phyloP scores from a whole-genome alignment of 2,329 filamentous ascomycete genomes.

The Neocatenulostroma microsporum region DNA sequence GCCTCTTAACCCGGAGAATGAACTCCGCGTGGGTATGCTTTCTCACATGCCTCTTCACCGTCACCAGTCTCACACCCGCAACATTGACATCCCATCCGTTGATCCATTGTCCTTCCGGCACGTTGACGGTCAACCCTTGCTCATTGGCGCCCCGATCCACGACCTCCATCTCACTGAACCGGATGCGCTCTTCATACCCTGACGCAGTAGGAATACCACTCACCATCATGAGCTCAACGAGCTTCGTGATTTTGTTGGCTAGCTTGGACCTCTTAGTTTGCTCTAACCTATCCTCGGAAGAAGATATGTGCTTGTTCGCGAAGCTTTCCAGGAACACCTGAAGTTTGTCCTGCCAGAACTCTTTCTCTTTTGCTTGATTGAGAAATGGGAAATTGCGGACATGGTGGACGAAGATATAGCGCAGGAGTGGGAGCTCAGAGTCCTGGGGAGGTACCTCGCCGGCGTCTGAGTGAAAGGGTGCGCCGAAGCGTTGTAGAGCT shows the following conservation, averaged over 20 bases:
- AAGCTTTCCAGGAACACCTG: conserved; percentile 97
- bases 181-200: conserved; percentile 93
- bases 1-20: conserved; percentile 73
- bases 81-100: conserved; percentile 98
- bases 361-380: conserved; percentile 93
- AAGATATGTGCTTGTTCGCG: conserved; percentile 92
- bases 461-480: conserved; percentile 84
- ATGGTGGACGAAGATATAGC: conserved; percentile 97
- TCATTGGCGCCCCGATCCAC: conserved; percentile 91
- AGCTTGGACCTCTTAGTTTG: conserved; percentile 93
- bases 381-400: conserved; percentile 96
- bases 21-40: conserved; percentile 95
- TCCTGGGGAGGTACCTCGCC: conserved; percentile 90
- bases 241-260: conserved; percentile 84
- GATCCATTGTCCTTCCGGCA: conserved; percentile 84
- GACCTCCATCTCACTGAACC: conserved; percentile 94
- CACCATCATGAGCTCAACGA: conserved; percentile 99
- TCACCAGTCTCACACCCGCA: conserved; percentile 73
- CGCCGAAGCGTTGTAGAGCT: conserved; percentile 87
- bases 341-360: conserved; percentile 98
- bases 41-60: conserved; percentile 75
- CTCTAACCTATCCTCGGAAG: conserved; percentile 89
- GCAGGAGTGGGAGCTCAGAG: conserved; percentile 83
- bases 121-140: conserved; percentile 73
- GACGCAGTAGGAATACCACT: conserved; percentile 92